phyloP scores from a whole-genome alignment of 140 eudicot species.

The Senecio squalidus region DNA sequence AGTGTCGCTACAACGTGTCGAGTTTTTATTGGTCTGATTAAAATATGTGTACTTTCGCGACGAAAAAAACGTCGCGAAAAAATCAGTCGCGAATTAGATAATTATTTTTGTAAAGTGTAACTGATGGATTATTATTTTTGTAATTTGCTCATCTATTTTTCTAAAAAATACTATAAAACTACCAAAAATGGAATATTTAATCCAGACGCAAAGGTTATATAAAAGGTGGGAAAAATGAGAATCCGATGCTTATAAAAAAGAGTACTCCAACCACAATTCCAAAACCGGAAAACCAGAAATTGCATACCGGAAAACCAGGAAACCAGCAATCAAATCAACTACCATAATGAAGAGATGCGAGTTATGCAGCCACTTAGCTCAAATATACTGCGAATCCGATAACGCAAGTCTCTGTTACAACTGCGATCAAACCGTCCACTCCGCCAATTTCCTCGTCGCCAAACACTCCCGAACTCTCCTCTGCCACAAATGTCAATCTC shows the following conservation, averaged over 20 bases:
- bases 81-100: too few relatives aligned
- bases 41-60: too few relatives aligned
- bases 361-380: conserved; percentile 51
- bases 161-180: too few relatives aligned
- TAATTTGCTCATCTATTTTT: too few relatives aligned
- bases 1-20: too few relatives aligned
- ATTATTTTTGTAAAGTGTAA: too few relatives aligned
- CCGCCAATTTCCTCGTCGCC: conserved; percentile 83
- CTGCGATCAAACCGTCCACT: conserved; percentile 72
- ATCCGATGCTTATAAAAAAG: conserved; percentile 19
- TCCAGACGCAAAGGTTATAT: neutral
- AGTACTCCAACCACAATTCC: neutral
- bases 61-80: too few relatives aligned
- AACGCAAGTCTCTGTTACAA: conserved; percentile 74
- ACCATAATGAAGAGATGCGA: conserved; percentile 51
- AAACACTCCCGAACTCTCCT: conserved; percentile 65
- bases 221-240: neutral
- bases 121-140: too few relatives aligned
- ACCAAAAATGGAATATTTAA: too few relatives aligned
- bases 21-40: too few relatives aligned
- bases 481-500: conserved; percentile 61
- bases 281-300: conserved; percentile 5
- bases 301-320: neutral
- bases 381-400: conserved; percentile 70
- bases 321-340: neutral